Percentiles rank a stretch among this genome's conserved stretches.
Conservation (phyloP, 129 eudicot genomes). For the Dittrichia graveolens region DNA sequence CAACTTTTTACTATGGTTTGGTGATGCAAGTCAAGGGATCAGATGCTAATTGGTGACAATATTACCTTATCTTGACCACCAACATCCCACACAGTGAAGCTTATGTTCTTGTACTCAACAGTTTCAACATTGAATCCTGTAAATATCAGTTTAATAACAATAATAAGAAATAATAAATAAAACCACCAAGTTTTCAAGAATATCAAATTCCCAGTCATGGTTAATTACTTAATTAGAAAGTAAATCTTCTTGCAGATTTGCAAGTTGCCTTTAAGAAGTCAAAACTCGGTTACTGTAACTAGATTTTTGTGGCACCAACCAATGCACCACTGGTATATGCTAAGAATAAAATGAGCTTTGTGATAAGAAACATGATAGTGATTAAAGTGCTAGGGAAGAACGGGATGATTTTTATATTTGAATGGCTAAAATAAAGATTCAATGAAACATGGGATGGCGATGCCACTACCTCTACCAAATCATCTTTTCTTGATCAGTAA, state of each 20-base stretch:
- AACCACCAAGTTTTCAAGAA: neutral
- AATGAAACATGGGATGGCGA: too few species aligned
- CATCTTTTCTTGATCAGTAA: too few species aligned
- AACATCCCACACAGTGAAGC: constrained; percentile 63
- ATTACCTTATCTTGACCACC: constrained; percentile 62
- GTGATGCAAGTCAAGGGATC: constrained; percentile 1
- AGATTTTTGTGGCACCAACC: neutral
- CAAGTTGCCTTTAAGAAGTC: neutral
- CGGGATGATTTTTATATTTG: too few species aligned
- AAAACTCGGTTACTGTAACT: neutral
- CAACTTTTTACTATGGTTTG: neutral
- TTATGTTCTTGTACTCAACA: constrained; percentile 56
- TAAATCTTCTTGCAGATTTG: neutral
- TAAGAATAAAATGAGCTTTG: too few species aligned
- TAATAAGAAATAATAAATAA: neutral
- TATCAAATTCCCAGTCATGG: neutral
- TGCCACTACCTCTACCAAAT: too few species aligned
- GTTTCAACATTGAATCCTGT: constrained; percentile 58
- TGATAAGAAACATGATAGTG: too few species aligned
- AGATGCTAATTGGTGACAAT: constrained; percentile 15
- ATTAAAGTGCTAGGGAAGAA: too few species aligned
- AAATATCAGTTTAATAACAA: neutral
- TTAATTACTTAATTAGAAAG: neutral
- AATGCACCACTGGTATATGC: neutral
- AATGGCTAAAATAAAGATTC: too few species aligned